Evolutionary conservation across 352 stramenopile genomes (phyloP), one percentile per base, ranked within the genome.

Genomic region (Phytophthora capsici): DNA sequence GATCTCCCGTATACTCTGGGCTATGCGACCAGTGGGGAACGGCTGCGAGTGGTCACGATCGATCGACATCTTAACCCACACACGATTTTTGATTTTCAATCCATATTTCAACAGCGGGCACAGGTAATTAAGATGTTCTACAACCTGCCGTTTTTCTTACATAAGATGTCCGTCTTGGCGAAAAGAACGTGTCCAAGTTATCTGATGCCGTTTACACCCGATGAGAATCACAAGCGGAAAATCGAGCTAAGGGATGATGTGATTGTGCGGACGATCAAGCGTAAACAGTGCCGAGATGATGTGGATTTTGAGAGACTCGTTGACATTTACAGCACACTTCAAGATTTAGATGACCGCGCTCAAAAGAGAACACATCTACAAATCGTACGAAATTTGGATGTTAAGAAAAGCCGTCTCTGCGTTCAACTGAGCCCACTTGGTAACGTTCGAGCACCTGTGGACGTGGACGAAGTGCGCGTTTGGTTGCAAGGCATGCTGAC

Each of bases 1-100:
- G 51, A 74, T 45, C 25, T 71, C 14, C 49, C 66, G 4, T 74
- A 66, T 43, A 66, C 67, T 38, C 34, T 70, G 6, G 66, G 60
- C 4, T 75, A 64, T 38, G 55, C 38, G 23, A 57, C 66, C 0
- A 61, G 43, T 54, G 37, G 36, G 17, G 7, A 9, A 10, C 17
- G 19, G 12, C 17, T 75, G 13, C 16, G 40, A 57, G 40, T 71
- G 25, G 61, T 68, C 8, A 20, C 47, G 5, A 75, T 75, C 26
- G 51, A 71, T 22, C 38, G 22, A 4, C 6, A 37, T 13, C 50
- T 36, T 9, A 1, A 30, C 9, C 9, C 16, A 3, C 16, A 40
- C 13, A 43, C 8, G 1, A 25, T 68, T 13, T 0, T 60, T 12
- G 32, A 69, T 1, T 43, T 58, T 4, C 7, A 22, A 8, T 66